phyloP scores from a whole-genome alignment of 768 basidiomycete genomes.

The Ephemerocybe angulata region DNA sequence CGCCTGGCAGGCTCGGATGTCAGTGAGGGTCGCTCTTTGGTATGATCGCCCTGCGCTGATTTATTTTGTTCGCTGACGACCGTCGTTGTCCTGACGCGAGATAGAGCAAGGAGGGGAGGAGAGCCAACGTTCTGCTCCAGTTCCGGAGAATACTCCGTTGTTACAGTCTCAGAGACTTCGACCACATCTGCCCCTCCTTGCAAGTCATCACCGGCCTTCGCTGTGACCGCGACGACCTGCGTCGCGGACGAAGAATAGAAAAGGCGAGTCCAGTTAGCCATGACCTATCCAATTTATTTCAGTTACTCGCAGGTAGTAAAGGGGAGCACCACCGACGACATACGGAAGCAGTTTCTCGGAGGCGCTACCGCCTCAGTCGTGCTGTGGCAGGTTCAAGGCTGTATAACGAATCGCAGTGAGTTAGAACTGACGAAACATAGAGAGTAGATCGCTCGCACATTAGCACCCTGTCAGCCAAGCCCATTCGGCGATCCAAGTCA shows the following conservation, averaged over 20 bases:
- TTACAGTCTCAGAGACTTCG: neutral
- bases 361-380: neutral
- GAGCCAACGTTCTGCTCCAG: too few species aligned
- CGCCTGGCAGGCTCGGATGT: neutral
- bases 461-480: too few species aligned
- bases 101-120: too few species aligned
- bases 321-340: neutral
- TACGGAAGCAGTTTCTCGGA: neutral
- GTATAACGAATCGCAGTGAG: too few species aligned
- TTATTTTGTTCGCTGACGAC: neutral
- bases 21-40: neutral
- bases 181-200: neutral
- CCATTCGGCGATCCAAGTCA: too few species aligned
- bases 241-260: conserved; percentile 5
- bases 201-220: neutral
- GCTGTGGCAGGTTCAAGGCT: too few species aligned
- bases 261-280: neutral
- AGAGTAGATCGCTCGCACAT: too few species aligned
- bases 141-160: too few species aligned
- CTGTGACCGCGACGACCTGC: neutral
- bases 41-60: neutral
- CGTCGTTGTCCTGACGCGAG: too few species aligned
- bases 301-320: neutral
- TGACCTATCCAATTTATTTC: neutral
- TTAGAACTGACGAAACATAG: too few species aligned